Base-by-base conservation (phyloP, 176 grass and related monocot genomes). In the Ensete glaucum region DNA sequence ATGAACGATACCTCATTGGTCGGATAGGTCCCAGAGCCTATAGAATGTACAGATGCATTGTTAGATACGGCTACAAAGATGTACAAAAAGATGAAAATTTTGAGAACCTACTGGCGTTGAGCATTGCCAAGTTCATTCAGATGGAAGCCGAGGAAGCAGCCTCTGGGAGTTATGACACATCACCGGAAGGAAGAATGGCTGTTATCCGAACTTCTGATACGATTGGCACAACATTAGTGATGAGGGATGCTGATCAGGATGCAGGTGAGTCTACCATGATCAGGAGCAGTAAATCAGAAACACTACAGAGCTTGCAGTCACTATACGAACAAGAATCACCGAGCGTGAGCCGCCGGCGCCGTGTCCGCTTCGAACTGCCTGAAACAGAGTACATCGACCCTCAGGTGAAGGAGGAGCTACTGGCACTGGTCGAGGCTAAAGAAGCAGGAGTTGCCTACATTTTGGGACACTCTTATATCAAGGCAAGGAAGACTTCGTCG, bases 101-200 rank as follows among this genome's bases (percentile, higher is more conserved):
- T 65, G 93, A 97, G 53, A 89, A 90, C 82, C 81, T 88, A 69
- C 57, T 97, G 55, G 89, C 93, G 14, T 82, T 97, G 85, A 97
- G 82, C 85, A 97, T 97, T 83, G 93, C 90, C 13, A 97, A 90
- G 79, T 97, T 97, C 82, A 87, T 97, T 79, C 80, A 93, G 87
- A 85, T 93, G 93, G 93, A 97, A 80, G 85, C 93, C 0, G 93
- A 97, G 81, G 90, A 97, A 82, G 75, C 57, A 16, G 78, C 85
- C 26, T 49, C 66, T 1, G 76, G 85, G 69, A 84, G 79, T 69
- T 97, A 88, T 63, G 93, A 97, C 43, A 82, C 79, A 0, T 85
- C 87, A 23, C 92, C 89, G 29, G 93, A 97, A 86, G 93, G 93
- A 60, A 85, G 93, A 75, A 97, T 97, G 93, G 93, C 93, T 1